Evolutionary conservation across 441 rosid species (phyloP).

Genomic region (Erodium moschatum): DNA sequence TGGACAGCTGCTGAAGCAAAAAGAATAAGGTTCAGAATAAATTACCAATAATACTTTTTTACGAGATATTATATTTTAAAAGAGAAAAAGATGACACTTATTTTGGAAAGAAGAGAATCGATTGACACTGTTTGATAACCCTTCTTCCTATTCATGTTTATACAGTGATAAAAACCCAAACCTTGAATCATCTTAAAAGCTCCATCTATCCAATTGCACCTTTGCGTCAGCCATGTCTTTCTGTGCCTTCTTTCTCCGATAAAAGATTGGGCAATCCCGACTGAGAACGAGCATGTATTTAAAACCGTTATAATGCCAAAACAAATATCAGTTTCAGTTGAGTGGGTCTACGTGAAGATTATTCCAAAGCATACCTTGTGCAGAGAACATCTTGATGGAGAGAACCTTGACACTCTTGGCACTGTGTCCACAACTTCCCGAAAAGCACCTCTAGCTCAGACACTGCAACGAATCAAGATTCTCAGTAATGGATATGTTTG

Average conservation of each 20-base stretch:
- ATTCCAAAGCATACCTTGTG: constrained; percentile 47
- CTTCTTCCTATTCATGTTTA: no score
- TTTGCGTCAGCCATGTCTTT: constrained; percentile 89
- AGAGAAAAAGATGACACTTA: no score
- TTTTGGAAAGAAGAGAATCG: no score
- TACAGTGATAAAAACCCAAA: neutral
- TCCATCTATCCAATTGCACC: constrained; percentile 74
- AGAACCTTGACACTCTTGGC: constrained; percentile 96
- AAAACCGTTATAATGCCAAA: neutral
- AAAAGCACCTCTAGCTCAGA: constrained; percentile 75
- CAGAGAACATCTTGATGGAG: constrained; percentile 98
- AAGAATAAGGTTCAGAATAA: no score
- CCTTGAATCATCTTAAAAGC: constrained; percentile 33
- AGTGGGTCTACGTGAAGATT: no score
- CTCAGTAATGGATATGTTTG: neutral
- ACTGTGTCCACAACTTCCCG: constrained; percentile 90
- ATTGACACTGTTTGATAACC: no score
- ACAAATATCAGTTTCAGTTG: no score
- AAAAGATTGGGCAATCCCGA: constrained; percentile 97
- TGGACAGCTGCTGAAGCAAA: no score
- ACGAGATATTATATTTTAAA: no score
- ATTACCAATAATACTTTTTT: no score
- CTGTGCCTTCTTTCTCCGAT: constrained; percentile 91
- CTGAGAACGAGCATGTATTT: constrained; percentile 28
- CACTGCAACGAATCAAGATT: constrained; percentile 38